These are phyloP conservation scores for Gastroboletus turbinatus DNA, from an alignment of 1,284 basidiomycete genomes.

Conservation along the genomic window DNA sequence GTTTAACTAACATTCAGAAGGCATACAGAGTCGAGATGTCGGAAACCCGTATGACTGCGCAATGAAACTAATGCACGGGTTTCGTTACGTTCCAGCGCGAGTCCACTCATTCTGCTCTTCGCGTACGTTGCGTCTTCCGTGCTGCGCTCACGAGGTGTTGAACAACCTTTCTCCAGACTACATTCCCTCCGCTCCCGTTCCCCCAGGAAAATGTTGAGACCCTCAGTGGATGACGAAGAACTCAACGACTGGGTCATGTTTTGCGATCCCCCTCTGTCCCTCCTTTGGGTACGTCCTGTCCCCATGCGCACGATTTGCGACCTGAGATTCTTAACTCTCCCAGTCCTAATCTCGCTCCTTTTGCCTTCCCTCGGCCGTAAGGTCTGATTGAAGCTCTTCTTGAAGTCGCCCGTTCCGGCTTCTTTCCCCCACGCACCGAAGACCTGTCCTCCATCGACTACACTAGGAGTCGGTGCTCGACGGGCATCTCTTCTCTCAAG, in stretches of 20 bases:
- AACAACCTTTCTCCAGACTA: not conserved
- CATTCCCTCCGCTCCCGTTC: not conserved
- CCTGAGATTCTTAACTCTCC: not conserved
- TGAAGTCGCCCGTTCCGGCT: too few species aligned
- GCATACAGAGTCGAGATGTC: not conserved
- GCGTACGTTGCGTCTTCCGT: not conserved
- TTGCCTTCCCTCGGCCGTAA: too few species aligned
- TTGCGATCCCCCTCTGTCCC: not conserved
- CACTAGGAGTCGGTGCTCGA: not conserved
- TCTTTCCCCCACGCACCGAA: too few species aligned
- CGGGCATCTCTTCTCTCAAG: not conserved
- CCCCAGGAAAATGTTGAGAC: not conserved
- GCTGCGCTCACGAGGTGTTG: not conserved
- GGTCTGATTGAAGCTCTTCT: too few species aligned
- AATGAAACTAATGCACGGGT: not conserved
- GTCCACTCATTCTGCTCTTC: too few species aligned
- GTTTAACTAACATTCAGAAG: not conserved
- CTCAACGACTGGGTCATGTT: not conserved
- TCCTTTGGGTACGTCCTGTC: slow-evolving; percentile 1
- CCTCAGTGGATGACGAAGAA: not conserved
- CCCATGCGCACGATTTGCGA: not conserved
- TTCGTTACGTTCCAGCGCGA: not conserved
- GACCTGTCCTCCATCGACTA: too few species aligned
- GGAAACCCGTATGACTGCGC: not conserved
- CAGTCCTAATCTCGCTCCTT: not conserved